Evolutionary conservation across 1,284 basidiomycete species (phyloP).

Genomic region (Cryptococcus sp.): DNA sequence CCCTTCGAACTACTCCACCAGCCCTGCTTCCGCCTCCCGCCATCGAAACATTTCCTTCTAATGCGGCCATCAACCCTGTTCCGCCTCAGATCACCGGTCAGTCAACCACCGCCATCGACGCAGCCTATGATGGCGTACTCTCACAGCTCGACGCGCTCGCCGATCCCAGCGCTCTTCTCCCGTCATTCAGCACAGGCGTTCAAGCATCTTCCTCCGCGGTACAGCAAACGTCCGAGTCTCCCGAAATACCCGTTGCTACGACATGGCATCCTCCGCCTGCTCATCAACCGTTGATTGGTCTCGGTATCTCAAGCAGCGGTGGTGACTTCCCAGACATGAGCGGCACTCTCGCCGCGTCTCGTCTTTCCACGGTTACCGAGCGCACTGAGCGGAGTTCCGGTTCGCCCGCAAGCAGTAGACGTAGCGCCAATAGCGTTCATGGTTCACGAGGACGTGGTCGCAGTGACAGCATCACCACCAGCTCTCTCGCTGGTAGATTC

Average conservation of each 20-base stretch:
- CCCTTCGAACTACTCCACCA: neutral
- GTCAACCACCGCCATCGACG: slow-evolving; percentile 30
- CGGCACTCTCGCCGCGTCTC: slow-evolving; percentile 9
- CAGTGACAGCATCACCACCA: neutral
- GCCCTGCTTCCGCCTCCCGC: neutral
- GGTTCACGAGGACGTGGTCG: slow-evolving; percentile 6
- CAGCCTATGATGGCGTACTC: slow-evolving; percentile 45
- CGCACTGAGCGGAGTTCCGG: slow-evolving; percentile 29
- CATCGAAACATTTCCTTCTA: neutral
- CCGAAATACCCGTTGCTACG: slow-evolving; percentile 1
- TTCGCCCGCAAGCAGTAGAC: slow-evolving; percentile 1
- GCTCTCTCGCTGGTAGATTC: slow-evolving; percentile 23
- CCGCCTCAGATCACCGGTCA: slow-evolving; percentile 31
- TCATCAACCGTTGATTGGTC: slow-evolving; percentile 18
- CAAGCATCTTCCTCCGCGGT: neutral
- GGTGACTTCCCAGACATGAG: slow-evolving; percentile 7
- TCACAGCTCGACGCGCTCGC: slow-evolving; percentile 42
- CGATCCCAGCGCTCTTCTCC: slow-evolving; percentile 4
- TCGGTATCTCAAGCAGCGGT: slow-evolving; percentile 11
- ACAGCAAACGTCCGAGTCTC: neutral
- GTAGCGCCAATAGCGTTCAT: slow-evolving; percentile 15
- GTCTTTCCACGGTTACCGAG: slow-evolving; percentile 33
- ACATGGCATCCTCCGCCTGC: slow-evolving; percentile 11
- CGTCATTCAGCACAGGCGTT: slow-evolving; percentile 6
- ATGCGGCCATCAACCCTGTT: slow-evolving; percentile 5